Evolutionary conservation across 1,139 yeast genomes (phyloP), one percentile per base, ranked within the genome.

Genomic region (Blastobotrys indianensis): DNA sequence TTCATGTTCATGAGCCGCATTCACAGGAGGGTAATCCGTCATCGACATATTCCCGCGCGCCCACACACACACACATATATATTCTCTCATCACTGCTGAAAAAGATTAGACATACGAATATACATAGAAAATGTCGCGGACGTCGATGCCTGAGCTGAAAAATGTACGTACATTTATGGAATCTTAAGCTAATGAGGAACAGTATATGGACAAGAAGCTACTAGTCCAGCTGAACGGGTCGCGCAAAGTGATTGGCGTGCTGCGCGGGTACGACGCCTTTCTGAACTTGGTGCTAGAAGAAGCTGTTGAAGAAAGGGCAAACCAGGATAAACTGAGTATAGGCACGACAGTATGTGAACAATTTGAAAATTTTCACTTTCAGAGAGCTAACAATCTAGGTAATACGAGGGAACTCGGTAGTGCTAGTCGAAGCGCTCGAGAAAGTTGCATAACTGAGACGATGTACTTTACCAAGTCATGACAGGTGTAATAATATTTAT

Each of bases 211-310:
- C 63, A 84, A 84, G 65, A 76, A 79, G 62, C 73, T 86, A 33
- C 70, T 79, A 11, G 70, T 86, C 20, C 85, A 82, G 58, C 70
- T 87, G 50, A 85, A 85, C 61, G 92, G 94, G 6, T 69, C 84
- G 13, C 73, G 95, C 48, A 79, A 76, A 53, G 79, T 86, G 6
- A 73, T 76, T 3, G 96, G 96, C 1, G 75, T 77, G 6, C 72
- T 86, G 48, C 72, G 85, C 60, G 95, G 95, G 9, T 86, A 79
- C 61, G 96, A 86, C 61, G 80, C 77, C 58, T 85, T 85, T 60
- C 65, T 85, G 57, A 86, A 85, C 60, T 68, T 85, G 31, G 88
- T 87, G 1, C 62, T 85, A 31, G 85, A 80, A 39, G 85, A 83
- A 44, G 88, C 92, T 1, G 72, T 80, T 20, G 94, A 85, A 60